Conservation (phyloP, 495 filamentous ascomycete genomes). For the Aspergillus steynii region DNA sequence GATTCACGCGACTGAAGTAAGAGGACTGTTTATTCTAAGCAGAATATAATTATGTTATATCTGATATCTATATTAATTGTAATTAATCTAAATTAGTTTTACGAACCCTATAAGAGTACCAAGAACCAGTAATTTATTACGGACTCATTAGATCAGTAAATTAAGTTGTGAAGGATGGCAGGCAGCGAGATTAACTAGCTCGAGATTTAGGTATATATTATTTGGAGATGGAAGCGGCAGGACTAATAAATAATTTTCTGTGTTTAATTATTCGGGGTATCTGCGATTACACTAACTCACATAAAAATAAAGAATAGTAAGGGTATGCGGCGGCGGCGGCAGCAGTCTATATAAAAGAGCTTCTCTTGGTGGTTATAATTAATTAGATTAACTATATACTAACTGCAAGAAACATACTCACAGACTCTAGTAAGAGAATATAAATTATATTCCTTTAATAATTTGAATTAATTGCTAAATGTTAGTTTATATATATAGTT, state of each 20-base stretch:
- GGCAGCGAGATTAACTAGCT: not conserved
- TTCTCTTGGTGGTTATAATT: too few species aligned
- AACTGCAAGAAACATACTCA: not conserved
- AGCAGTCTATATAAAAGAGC: not conserved
- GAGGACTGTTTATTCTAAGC: constrained; percentile 30
- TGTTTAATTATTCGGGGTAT: not conserved
- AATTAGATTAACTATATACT: too few species aligned
- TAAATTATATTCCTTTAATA: not conserved
- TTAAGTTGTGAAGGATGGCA: not conserved
- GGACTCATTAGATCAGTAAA: constrained; percentile 20
- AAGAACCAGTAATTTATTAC: constrained; percentile 28
- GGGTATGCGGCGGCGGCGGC: not conserved
- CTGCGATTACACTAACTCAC: not conserved
- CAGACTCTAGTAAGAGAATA: not conserved
- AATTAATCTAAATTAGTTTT: constrained; percentile 15
- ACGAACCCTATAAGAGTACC: constrained; percentile 13
- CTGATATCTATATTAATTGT: constrained; percentile 22
- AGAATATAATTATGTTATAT: constrained; percentile 28
- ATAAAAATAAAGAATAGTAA: constrained; percentile 3
- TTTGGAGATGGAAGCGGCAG: constrained; percentile 2
- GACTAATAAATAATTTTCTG: not conserved
- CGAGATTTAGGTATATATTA: not conserved
- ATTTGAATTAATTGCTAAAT: too few species aligned
- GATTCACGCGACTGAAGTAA: constrained; percentile 9
- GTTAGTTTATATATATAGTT: constrained; percentile 10